phyloP scores from a whole-genome alignment of 768 basidiomycete genomes.

The Chalciporus chontae region DNA sequence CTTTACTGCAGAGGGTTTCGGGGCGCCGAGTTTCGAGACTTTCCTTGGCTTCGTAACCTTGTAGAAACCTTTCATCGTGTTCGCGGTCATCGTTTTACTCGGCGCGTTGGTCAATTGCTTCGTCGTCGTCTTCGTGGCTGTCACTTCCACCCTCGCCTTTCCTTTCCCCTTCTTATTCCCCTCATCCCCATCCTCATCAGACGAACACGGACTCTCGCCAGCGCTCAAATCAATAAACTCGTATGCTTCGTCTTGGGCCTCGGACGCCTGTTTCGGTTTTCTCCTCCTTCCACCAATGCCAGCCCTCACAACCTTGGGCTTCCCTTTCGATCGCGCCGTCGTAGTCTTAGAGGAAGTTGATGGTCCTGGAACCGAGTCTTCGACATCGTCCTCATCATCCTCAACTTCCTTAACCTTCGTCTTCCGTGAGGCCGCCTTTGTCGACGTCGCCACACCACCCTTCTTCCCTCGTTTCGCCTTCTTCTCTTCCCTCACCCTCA shows the following conservation, averaged over 20 bases:
- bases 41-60: slow-evolving; percentile 5
- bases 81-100: not conserved
- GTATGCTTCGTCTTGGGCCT: slow-evolving; percentile 27
- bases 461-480: slow-evolving; percentile 33
- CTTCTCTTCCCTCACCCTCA: slow-evolving; percentile 41
- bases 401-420: not conserved
- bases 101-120: not conserved
- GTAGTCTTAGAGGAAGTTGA: slow-evolving; percentile 2
- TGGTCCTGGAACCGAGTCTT: not conserved
- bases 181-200: slow-evolving; percentile 7
- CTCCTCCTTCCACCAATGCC: slow-evolving; percentile 11
- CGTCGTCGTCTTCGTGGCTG: not conserved
- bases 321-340: slow-evolving; percentile 4
- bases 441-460: slow-evolving; percentile 6
- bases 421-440: not conserved
- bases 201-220: slow-evolving; percentile 19
- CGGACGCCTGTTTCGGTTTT: slow-evolving; percentile 20
- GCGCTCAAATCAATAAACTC: slow-evolving; percentile 25
- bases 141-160: slow-evolving; percentile 3
- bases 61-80: slow-evolving; percentile 11
- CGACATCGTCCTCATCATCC: not conserved
- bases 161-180: slow-evolving; percentile 5
- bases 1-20: not conserved
- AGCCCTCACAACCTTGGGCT: slow-evolving; percentile 2
- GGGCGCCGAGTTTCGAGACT: not conserved